Percentiles rank a stretch among this genome's conserved stretches.
These are phyloP conservation scores for Tylopilus felleus DNA, from an alignment of 768 basidiomycete genomes.

Conservation along the genomic window DNA sequence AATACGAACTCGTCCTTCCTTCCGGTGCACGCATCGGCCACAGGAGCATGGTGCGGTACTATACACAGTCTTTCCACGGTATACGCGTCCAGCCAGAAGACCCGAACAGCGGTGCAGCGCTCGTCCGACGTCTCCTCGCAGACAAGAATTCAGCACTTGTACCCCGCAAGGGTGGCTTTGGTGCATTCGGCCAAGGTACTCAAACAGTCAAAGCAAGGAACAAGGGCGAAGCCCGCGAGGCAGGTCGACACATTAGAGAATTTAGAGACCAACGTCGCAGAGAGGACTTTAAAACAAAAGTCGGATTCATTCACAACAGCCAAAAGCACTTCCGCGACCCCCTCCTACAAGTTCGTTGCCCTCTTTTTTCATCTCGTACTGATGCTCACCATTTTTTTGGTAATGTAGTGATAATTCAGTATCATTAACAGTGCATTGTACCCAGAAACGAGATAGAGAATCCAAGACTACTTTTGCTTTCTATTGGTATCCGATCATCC, in stretches of 20 bases:
- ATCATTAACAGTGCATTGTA: conserved; percentile 4
- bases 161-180: conserved; percentile 80
- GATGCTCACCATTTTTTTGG: conserved; percentile 12
- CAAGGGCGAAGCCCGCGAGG: conserved; percentile 91
- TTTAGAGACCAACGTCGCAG: conserved; percentile 75
- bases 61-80: conserved; percentile 72
- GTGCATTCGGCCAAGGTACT: conserved; percentile 78
- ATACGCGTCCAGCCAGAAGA: conserved; percentile 48
- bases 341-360: conserved; percentile 45
- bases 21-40: conserved; percentile 93
- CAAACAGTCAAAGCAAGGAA: conserved; percentile 89
- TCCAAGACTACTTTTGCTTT: conserved; percentile 14
- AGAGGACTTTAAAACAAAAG: conserved; percentile 82
- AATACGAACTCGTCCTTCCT: conserved; percentile 87
- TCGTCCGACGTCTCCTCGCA: conserved; percentile 72
- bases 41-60: conserved; percentile 80
- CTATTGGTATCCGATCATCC: conserved; percentile 15
- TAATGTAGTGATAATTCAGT: conserved; percentile 11
- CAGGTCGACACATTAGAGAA: conserved; percentile 80
- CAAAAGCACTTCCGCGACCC: conserved; percentile 91
- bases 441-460: background rate
- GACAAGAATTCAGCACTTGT: conserved; percentile 86
- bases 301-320: conserved; percentile 74
- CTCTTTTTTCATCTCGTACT: background rate
- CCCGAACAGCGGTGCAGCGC: conserved; percentile 68